Evolutionary conservation across 2,329 filamentous ascomycete species (phyloP).

Genomic region (Coccinonectria pachysandricola): DNA sequence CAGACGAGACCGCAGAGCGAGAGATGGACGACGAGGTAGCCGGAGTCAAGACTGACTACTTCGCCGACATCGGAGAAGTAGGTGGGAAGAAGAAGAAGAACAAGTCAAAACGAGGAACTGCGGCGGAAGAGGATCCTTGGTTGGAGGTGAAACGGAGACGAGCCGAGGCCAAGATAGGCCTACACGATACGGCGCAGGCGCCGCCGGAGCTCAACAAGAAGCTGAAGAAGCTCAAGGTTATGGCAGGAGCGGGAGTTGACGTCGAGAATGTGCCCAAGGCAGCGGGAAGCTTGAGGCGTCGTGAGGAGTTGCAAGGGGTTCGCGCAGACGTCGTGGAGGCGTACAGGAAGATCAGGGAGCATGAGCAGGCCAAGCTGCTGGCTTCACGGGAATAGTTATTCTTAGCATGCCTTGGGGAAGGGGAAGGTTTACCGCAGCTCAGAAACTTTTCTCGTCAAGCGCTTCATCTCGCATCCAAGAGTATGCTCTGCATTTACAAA

Average conservation of each 20-base stretch:
- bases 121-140: conserved; percentile 66
- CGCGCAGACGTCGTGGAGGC: conserved; percentile 27
- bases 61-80: conserved; percentile 28
- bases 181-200: conserved; percentile 57
- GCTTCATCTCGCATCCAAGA: too few species aligned
- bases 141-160: conserved; percentile 58
- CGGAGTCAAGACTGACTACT: conserved; percentile 36
- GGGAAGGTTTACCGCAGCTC: too few species aligned
- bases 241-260: conserved; percentile 24
- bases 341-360: conserved; percentile 28
- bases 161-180: conserved; percentile 40
- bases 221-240: conserved; percentile 22
- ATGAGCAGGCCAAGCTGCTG: conserved; percentile 27
- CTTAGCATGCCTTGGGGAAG: too few species aligned
- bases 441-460: too few species aligned
- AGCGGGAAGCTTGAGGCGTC: conserved; percentile 28
- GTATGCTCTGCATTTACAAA: too few species aligned
- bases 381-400: too few species aligned
- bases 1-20: conserved; percentile 51
- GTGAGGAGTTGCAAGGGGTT: conserved; percentile 28
- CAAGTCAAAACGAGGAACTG: conserved; percentile 38
- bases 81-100: conserved; percentile 26
- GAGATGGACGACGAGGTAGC: conserved; percentile 50
- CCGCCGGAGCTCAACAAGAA: conserved; percentile 60
- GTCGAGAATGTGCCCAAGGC: conserved; percentile 28